Conservation (phyloP, 768 basidiomycete species). For the Sarcomyxa edulis region DNA sequence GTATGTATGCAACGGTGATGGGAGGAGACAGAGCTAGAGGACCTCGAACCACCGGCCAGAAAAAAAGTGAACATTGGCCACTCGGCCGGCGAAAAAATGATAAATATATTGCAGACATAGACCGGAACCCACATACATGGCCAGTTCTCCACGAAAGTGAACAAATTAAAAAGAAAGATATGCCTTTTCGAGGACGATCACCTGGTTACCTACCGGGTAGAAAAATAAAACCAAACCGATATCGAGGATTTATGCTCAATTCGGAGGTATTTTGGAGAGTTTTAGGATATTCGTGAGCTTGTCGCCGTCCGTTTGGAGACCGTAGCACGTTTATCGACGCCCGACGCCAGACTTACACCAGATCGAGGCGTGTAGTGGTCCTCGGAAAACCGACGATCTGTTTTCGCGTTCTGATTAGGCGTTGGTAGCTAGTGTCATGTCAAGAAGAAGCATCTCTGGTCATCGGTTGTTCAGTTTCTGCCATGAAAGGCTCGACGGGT, state of each 20-base stretch:
- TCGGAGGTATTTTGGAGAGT: no score
- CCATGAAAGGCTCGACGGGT: no score
- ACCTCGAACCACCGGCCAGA: conserved; percentile 4
- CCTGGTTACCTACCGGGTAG: not conserved
- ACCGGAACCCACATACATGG: no score
- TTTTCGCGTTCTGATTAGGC: conserved; percentile 17
- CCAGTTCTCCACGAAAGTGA: no score
- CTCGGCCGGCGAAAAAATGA: no score
- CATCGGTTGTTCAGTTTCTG: conserved; percentile 2
- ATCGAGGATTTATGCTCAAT: no score
- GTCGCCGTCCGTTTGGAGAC: no score
- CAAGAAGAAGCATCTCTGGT: conserved; percentile 23
- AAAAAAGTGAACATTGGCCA: no score
- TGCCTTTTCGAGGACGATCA: no score
- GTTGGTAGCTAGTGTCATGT: conserved; percentile 45
- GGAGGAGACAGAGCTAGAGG: conserved; percentile 9
- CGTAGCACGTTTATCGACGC: conserved; percentile 36
- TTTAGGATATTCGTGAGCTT: conserved; percentile 18
- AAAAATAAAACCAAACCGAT: not conserved
- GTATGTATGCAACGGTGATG: conserved; percentile 13
- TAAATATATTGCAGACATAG: no score
- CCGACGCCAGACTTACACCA: conserved; percentile 26
- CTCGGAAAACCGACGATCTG: conserved; percentile 36
- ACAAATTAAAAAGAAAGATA: no score
- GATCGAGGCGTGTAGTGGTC: conserved; percentile 12